phyloP scores from a whole-genome alignment of 2,329 filamentous ascomycete species.

The Aquanectria penicillioides region DNA sequence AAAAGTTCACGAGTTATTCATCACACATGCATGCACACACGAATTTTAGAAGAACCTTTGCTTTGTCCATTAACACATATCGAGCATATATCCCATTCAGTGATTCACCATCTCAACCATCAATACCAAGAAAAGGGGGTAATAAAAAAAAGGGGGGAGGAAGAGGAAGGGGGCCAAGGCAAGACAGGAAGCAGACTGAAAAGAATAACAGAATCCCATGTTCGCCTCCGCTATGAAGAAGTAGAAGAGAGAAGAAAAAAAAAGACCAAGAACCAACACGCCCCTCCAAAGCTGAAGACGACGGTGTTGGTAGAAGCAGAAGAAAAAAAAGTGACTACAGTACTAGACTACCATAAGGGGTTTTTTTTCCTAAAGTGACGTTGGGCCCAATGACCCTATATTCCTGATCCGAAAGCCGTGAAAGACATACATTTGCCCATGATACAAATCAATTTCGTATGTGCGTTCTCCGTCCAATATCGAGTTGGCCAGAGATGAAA shows the following conservation, averaged over 20 bases:
- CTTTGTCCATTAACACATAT: constrained; percentile 17
- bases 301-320: constrained; percentile 10
- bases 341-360: not conserved
- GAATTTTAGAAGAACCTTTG: not conserved
- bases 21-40: too few relatives aligned
- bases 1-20: constrained; percentile 14
- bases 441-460: constrained; percentile 20
- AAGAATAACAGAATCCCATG: constrained; percentile 32
- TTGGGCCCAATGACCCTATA: constrained; percentile 15
- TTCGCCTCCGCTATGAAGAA: constrained; percentile 49
- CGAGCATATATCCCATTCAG: constrained; percentile 20
- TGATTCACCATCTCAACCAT: constrained; percentile 18
- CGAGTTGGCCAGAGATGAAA: not conserved
- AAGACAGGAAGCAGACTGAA: not conserved
- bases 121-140: too few relatives aligned
- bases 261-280: constrained; percentile 29
- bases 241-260: constrained; percentile 23
- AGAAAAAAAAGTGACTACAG: constrained; percentile 15
- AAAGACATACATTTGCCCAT: constrained; percentile 21
- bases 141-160: too few relatives aligned
- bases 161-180: too few relatives aligned
- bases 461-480: constrained; percentile 7
- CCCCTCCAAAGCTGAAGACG: constrained; percentile 27
- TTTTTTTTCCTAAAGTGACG: not conserved
- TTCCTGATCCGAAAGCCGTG: constrained; percentile 18